A percentile compares a stretch with the other conserved stretches of the same genome.
phyloP scores from a whole-genome alignment of 352 stramenopile species.

The Phytophthora sp. region DNA sequence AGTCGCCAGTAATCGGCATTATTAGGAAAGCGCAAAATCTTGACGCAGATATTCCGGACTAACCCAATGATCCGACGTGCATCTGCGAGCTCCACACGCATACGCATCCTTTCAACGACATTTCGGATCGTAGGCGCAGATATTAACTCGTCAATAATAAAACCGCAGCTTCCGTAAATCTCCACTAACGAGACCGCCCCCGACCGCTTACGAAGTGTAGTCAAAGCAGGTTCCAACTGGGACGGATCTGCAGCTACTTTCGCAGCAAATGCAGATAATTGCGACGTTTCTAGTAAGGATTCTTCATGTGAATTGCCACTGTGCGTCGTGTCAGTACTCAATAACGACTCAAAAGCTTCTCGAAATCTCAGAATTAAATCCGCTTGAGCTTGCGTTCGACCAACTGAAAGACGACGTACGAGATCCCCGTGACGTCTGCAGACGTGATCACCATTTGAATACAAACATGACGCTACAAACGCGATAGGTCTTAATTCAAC shows the following conservation, averaged over 20 bases:
- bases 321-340: conserved; percentile 25
- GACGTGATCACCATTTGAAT: conserved; percentile 62
- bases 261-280: conserved; percentile 51
- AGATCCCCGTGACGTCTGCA: conserved; percentile 64
- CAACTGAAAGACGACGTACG: conserved; percentile 59
- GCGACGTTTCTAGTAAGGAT: conserved; percentile 43
- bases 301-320: background rate
- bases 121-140: conserved; percentile 59
- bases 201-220: conserved; percentile 49
- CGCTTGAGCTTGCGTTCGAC: conserved; percentile 56
- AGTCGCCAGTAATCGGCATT: conserved; percentile 79
- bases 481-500: conserved; percentile 62
- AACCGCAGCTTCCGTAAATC: conserved; percentile 62
- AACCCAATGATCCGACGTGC: conserved; percentile 61
- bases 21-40: conserved; percentile 74
- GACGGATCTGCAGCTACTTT: conserved; percentile 51
- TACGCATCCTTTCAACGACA: conserved; percentile 58
- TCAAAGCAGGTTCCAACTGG: conserved; percentile 47
- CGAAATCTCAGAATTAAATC: conserved; percentile 72
- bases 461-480: conserved; percentile 72
- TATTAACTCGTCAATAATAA: conserved; percentile 73
- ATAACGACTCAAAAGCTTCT: conserved; percentile 58
- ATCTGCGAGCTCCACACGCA: conserved; percentile 55
- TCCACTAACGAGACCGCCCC: conserved; percentile 64
- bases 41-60: conserved; percentile 62